Conservation (phyloP, 2,329 filamentous ascomycete genomes). For the Fusarium sp. region DNA sequence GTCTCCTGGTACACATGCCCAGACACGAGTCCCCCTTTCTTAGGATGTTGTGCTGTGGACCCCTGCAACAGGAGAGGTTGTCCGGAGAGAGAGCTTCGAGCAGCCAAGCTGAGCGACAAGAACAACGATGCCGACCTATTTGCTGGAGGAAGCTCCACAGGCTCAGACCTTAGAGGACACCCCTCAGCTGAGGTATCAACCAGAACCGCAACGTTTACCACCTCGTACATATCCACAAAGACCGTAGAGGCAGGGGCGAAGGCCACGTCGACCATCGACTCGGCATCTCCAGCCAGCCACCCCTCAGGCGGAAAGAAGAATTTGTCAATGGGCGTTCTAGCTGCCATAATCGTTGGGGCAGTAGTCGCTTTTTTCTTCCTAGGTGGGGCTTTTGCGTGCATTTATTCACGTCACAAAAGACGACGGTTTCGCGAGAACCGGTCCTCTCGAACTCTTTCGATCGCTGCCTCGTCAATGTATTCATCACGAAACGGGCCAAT, state of each 20-base stretch:
- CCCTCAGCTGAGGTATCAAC: not conserved
- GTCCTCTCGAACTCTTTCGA: not conserved
- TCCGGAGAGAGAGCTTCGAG: slow-evolving; percentile 17
- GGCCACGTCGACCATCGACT: not conserved
- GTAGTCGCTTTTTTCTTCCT: not conserved
- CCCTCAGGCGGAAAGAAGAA: not conserved
- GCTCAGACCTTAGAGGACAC: not conserved
- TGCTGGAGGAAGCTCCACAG: not conserved
- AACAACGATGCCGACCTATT: not conserved
- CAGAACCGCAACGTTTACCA: not conserved
- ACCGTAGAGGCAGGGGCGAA: not conserved
- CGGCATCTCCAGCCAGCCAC: not conserved
- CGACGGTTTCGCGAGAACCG: not conserved
- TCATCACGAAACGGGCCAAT: not conserved
- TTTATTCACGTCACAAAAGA: not conserved
- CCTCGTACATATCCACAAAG: not conserved
- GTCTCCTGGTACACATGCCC: slow-evolving; percentile 52
- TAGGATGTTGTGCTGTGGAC: slow-evolving; percentile 53
- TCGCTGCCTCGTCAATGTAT: not conserved
- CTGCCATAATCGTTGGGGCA: not conserved
- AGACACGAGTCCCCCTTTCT: slow-evolving; percentile 46
- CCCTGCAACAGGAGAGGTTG: slow-evolving; percentile 34
- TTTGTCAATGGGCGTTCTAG: not conserved
- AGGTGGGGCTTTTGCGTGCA: not conserved
- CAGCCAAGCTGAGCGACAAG: slow-evolving; percentile 31